Conservation (phyloP, 192 early-diverging fungal species). For the Helicostylum pulchrum region DNA sequence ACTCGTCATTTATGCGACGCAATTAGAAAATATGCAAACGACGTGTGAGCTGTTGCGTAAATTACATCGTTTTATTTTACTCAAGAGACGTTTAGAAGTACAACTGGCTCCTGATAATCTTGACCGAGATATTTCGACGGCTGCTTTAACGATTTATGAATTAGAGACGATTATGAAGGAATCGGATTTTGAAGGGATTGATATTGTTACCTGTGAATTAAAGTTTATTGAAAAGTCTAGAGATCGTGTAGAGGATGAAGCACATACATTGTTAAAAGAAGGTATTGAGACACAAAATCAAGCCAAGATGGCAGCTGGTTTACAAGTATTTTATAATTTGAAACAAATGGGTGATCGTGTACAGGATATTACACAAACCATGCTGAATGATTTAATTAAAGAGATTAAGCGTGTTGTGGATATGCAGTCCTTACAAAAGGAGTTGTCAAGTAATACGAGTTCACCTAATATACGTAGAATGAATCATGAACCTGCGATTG, state of each 20-base stretch:
- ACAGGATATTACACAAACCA: conserved; percentile 31
- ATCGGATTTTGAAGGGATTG: conserved; percentile 62
- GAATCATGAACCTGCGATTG: conserved; percentile 46
- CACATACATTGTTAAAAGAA: conserved; percentile 46
- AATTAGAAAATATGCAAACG: conserved; percentile 61
- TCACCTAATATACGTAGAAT: conserved; percentile 38
- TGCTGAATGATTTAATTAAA: conserved; percentile 38
- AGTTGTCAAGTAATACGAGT: conserved; percentile 44
- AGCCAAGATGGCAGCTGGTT: conserved; percentile 47
- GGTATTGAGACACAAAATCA: conserved; percentile 47
- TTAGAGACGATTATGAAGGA: conserved; percentile 56
- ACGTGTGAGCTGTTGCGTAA: conserved; percentile 59
- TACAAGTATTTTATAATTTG: conserved; percentile 55
- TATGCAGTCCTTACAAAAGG: conserved; percentile 47
- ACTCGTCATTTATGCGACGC: conserved; percentile 55
- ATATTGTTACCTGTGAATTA: conserved; percentile 57
- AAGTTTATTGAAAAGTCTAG: conserved; percentile 43
- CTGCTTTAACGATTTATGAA: conserved; percentile 58
- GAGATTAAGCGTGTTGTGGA: conserved; percentile 49
- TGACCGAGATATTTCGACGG: conserved; percentile 48
- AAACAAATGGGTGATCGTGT: conserved; percentile 43
- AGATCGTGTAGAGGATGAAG: conserved; percentile 43
- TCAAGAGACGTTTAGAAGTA: conserved; percentile 54
- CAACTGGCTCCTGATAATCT: conserved; percentile 43
- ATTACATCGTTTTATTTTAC: conserved; percentile 58